Conservation (phyloP, 768 basidiomycete species). For the Crassisporium funariophilum region DNA sequence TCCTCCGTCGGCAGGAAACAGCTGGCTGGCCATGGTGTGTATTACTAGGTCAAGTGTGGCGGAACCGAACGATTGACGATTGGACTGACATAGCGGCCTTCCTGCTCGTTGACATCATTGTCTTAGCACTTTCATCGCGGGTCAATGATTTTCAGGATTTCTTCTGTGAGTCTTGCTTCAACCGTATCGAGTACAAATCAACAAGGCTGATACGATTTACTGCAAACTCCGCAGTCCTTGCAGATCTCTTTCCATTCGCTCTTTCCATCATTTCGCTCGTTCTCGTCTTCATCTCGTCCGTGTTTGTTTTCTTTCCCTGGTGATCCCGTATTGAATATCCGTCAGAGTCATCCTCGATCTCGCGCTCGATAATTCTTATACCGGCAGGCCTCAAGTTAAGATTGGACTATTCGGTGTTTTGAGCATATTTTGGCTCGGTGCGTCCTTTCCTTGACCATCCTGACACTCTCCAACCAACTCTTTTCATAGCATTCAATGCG, state of each 20-base stretch:
- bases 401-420: conserved; percentile 47
- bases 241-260: conserved; percentile 62
- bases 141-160: conserved; percentile 62
- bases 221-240: conserved; percentile 53
- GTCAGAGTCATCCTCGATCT: conserved; percentile 47
- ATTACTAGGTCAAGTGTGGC: background rate
- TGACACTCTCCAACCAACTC: background rate
- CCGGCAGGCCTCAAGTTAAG: conserved; percentile 49
- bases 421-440: conserved; percentile 58
- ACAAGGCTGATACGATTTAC: conserved; percentile 5
- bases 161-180: conserved; percentile 48
- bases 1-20: conserved; percentile 31
- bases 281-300: conserved; percentile 45
- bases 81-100: conserved; percentile 40
- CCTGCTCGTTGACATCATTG: conserved; percentile 48
- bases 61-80: background rate
- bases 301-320: conserved; percentile 3
- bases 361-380: conserved; percentile 40
- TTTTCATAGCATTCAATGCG: conserved; percentile 49
- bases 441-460: conserved; percentile 14
- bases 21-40: conserved; percentile 30
- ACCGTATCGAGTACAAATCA: background rate
- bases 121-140: conserved; percentile 52
- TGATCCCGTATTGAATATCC: background rate
- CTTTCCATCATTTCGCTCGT: conserved; percentile 55